These are phyloP conservation scores for Quercus agrifolia DNA, from an alignment of 306 rosid genomes.

Conservation along the genomic window DNA sequence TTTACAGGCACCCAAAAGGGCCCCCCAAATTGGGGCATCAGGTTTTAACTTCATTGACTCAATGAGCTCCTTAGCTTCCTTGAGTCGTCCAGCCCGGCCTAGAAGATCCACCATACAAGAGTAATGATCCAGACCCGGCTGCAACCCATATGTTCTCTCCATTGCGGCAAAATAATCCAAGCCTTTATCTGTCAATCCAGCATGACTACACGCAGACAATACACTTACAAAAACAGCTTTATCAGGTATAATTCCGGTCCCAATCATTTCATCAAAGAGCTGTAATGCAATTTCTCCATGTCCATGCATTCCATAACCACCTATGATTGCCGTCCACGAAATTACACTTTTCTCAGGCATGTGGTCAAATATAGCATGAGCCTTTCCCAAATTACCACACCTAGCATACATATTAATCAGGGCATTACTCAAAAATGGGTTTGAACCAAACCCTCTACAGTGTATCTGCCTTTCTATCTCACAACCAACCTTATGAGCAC, in stretches of 20 bases:
- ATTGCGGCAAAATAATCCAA: conserved; percentile 58
- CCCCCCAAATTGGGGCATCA: conserved; percentile 93
- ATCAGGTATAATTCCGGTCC: conserved; percentile 66
- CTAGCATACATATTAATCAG: conserved; percentile 49
- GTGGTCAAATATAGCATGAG: conserved; percentile 30
- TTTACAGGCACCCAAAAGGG: conserved; percentile 88
- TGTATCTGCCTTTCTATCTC: conserved; percentile 31
- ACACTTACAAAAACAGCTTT: conserved; percentile 62
- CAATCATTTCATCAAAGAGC: conserved; percentile 68
- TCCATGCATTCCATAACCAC: conserved; percentile 93
- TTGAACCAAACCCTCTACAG: conserved; percentile 26
- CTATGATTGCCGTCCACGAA: conserved; percentile 50
- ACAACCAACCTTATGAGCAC: conserved; percentile 36
- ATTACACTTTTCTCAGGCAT: conserved; percentile 40
- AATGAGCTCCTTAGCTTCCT: conserved; percentile 62
- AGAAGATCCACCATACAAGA: conserved; percentile 87
- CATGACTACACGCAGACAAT: conserved; percentile 86
- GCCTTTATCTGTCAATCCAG: conserved; percentile 73
- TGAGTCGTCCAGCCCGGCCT: conserved; percentile 77
- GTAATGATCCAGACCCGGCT: conserved; percentile 73
- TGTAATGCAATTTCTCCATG: conserved; percentile 61
- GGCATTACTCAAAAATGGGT: conserved; percentile 40
- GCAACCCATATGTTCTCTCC: conserved; percentile 48
- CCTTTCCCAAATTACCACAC: conserved; percentile 51
- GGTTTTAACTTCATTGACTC: conserved; percentile 61